Base-by-base conservation (phyloP, 768 basidiomycete species). In the Mycena floridula region DNA sequence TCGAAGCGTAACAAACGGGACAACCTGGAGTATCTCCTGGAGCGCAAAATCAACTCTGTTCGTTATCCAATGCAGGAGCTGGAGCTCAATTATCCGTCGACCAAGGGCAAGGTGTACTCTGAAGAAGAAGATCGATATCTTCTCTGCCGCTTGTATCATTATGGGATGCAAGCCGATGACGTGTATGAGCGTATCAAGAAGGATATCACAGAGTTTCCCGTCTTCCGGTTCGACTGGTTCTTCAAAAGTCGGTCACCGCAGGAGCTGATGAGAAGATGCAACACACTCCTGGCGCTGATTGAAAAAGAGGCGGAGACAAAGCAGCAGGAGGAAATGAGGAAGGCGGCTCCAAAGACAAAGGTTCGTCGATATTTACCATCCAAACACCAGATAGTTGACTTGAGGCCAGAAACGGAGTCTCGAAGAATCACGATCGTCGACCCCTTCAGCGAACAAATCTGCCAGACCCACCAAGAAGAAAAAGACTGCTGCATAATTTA, bases 191-290 rank as follows among this genome's bases (percentile, higher is more conserved):
- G 84, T 43, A 96, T 98, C 66, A 96, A 95, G 77, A 81, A 85
- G 62, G 95, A 98, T 63, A 92, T 98, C 51, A 85, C 82, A 13
- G 94, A 98, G 65, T 97, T 93, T 65, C 94, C 95, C 1, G 87
- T 94, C 12, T 99, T 97, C 69, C 74, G 94, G 18, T 98, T 98
- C 55, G 93, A 97, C 58, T 97, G 93, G 95, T 97, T 96, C 70
- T 86, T 93, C 74, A 94, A 95, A 72, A 91, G 89, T 51, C 70
- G 95, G 44, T 89, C 87, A 9, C 82, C 90, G 3, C 83, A 89
- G 55, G 95, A 98, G 65, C 66, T 98, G 45, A 81, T 85, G 56
- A 70, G 95, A 51, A 69, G 95, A 43, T 96, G 92, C 55, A 85
- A 85, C 54, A 96, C 95, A 2, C 59, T 97, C 27, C 56, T 96